These are phyloP conservation scores for Ceratobasidium sp. DNA, from an alignment of 1,284 basidiomycete species.

Conservation along the genomic window DNA sequence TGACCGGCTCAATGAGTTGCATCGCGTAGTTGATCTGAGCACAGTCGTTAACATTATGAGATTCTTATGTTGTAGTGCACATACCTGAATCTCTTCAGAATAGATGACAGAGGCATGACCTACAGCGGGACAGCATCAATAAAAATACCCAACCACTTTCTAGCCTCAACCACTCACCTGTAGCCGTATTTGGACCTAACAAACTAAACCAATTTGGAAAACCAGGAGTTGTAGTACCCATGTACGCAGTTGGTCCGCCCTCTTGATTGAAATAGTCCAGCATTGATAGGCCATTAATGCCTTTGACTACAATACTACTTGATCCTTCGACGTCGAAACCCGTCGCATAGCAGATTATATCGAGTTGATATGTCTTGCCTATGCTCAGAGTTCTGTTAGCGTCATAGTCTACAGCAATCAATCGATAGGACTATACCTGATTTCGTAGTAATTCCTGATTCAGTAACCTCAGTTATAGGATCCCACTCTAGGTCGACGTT, in stretches of 20 bases:
- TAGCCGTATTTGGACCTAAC: conserved; percentile 54
- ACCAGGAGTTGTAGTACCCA: conserved; percentile 61
- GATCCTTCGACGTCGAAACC: conserved; percentile 44
- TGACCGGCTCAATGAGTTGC: conserved; percentile 18
- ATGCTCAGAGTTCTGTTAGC: background rate
- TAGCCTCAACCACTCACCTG: background rate
- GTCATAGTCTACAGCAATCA: background rate
- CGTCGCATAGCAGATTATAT: conserved; percentile 44
- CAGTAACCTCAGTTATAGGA: conserved; percentile 54
- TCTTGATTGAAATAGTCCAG: conserved; percentile 59
- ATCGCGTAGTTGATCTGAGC: conserved; percentile 25
- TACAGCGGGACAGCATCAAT: background rate
- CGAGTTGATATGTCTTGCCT: conserved; percentile 38
- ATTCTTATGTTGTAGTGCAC: background rate
- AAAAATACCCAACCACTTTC: background rate
- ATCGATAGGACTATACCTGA: background rate
- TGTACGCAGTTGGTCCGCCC: conserved; percentile 62
- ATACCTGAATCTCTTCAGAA: conserved; percentile 30
- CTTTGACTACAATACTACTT: background rate
- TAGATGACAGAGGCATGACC: conserved; percentile 40
- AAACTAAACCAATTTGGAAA: conserved; percentile 64
- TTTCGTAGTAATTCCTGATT: conserved; percentile 17
- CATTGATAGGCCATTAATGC: conserved; percentile 53
- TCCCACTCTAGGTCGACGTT: conserved; percentile 65
- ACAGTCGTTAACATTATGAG: background rate